Base-by-base conservation (phyloP, 2,329 filamentous ascomycete species). In the Microcyclospora pomicola region DNA sequence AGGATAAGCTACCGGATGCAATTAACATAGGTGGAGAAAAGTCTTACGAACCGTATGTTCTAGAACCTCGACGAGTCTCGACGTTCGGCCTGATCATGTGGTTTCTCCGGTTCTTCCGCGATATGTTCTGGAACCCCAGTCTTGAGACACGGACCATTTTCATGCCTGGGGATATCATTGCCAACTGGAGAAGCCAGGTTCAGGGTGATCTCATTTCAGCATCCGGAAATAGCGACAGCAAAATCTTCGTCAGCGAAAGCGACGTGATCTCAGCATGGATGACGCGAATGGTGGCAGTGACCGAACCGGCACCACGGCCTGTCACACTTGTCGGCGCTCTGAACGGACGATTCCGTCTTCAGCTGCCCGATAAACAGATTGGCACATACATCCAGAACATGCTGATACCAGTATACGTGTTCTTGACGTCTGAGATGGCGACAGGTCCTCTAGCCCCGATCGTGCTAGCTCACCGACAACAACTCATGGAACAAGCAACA, bases 211-310 rank as follows among this genome's bases (percentile, higher is more conserved):
- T n/a, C 30, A 15, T 31, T 9, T n/a, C 30, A 15, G 9, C 9
- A 1, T 41, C 34, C 35, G 28, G 38, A 14, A 36, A 42, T 9
- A 41, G 38, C 10, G 51, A 15, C 12, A 15, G 7, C 19, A 15
- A 24, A n/a, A 15, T 61, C 2, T 69, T 66, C 37, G 32, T 71
- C 24, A 68, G 62, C 42, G 64, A 69, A n/a, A 59, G 61, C 14
- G 66, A 71, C 37, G 50, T 69, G 2, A 46, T 71, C 2, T 49
- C 54, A 1, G 64, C 63, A 0, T 71, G 66, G 63, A 48, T 55
- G 37, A 49, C 58, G 7, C 56, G 57, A 6, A 31, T 9, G 12
- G 30, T 31, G 14, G 37, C 40, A 6, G 40, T 54, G 11, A 45
- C 45, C 56, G 9, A 49, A 49, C 31, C 44, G 49, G 19, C 19